Percentiles rank a stretch among this genome's conserved stretches.
phyloP scores from a whole-genome alignment of 2,329 filamentous ascomycete species.

The Elsinoe australis region DNA sequence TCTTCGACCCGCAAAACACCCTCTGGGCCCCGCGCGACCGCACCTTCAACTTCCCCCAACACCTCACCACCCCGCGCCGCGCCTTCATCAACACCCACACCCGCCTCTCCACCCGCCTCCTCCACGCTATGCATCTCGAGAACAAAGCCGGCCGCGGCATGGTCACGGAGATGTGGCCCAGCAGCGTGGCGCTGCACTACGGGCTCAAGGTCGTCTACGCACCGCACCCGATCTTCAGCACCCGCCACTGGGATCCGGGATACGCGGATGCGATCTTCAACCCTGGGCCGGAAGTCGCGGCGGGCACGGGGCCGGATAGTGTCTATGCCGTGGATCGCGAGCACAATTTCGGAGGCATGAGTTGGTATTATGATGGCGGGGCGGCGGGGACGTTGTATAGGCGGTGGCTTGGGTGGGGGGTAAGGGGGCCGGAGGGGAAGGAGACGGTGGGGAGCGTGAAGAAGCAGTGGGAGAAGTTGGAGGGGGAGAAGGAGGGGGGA shows the following conservation, averaged over 20 bases:
- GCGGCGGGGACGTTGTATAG: constrained; percentile 49
- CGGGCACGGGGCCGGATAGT: constrained; percentile 40
- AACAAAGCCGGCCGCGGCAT: constrained; percentile 60
- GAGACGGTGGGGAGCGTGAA: constrained; percentile 30
- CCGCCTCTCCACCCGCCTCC: constrained; percentile 57
- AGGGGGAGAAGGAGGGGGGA: constrained; percentile 19
- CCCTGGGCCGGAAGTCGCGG: constrained; percentile 45
- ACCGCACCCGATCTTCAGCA: constrained; percentile 50
- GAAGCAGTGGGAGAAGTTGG: constrained; percentile 6
- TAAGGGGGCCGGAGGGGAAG: constrained; percentile 41
- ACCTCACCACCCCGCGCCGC: constrained; percentile 47
- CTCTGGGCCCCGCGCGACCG: constrained; percentile 62
- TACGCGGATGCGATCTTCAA: constrained; percentile 51
- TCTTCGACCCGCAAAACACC: constrained; percentile 63
- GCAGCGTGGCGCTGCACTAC: constrained; percentile 62
- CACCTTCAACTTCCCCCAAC: constrained; percentile 42
- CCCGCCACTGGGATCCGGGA: constrained; percentile 47
- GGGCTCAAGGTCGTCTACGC: constrained; percentile 68
- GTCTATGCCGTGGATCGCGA: constrained; percentile 46
- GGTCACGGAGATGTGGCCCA: constrained; percentile 75
- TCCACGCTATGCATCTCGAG: constrained; percentile 68
- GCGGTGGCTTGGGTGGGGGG: constrained; percentile 48
- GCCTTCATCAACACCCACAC: constrained; percentile 64
- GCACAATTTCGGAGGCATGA: constrained; percentile 47
- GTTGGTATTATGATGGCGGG: constrained; percentile 48